phyloP scores from a whole-genome alignment of 192 early-diverging fungal species.

The Rhizoclosmatium sp. region DNA sequence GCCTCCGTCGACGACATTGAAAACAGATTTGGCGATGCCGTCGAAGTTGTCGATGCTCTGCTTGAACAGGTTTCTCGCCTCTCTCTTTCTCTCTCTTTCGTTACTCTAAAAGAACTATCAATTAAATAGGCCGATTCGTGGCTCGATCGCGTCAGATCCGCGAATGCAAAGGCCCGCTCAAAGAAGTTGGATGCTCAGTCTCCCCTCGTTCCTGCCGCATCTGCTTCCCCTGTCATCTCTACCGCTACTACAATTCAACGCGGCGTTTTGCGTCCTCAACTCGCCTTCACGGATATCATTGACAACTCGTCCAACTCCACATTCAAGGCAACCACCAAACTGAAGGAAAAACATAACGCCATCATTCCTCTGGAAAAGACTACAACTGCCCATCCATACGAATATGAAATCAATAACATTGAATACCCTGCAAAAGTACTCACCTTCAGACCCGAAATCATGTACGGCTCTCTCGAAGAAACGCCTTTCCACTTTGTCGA shows the following conservation, averaged over 20 bases:
- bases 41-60: conserved; percentile 81
- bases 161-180: conserved; percentile 58
- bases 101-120: background rate
- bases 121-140: background rate
- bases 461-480: conserved; percentile 66
- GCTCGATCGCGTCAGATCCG: conserved; percentile 1
- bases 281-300: conserved; percentile 82
- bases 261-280: conserved; percentile 79
- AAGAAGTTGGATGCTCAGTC: conserved; percentile 8
- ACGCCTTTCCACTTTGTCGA: conserved; percentile 88
- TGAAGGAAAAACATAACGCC: conserved; percentile 85
- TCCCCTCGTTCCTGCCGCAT: background rate
- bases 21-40: conserved; percentile 69
- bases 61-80: conserved; percentile 74
- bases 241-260: background rate
- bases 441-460: conserved; percentile 51
- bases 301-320: conserved; percentile 84
- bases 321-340: conserved; percentile 72
- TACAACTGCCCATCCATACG: conserved; percentile 83
- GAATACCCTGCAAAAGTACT: conserved; percentile 81
- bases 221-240: conserved; percentile 30
- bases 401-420: conserved; percentile 84
- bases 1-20: conserved; percentile 71
- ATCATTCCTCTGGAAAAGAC: conserved; percentile 69
- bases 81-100: background rate